These are phyloP conservation scores for Pythium diclinum DNA, from an alignment of 352 stramenopile genomes.

Conservation along the genomic window DNA sequence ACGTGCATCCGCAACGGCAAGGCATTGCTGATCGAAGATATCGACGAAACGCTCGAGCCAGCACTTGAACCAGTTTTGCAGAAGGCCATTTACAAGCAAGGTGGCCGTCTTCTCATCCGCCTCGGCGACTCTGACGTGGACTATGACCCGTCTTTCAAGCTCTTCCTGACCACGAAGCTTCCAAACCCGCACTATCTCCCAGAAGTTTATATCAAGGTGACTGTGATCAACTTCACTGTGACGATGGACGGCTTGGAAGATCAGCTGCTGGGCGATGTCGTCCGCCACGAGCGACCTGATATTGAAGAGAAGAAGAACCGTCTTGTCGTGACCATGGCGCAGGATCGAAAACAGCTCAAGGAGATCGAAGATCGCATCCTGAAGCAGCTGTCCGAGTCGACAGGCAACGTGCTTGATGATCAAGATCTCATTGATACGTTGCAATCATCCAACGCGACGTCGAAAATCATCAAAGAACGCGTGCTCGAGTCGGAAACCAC, in stretches of 20 bases:
- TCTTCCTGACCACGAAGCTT: constrained; percentile 91
- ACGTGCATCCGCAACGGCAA: constrained; percentile 92
- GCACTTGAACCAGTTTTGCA: constrained; percentile 91
- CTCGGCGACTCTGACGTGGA: constrained; percentile 92
- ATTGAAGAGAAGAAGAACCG: constrained; percentile 94
- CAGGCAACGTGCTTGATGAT: constrained; percentile 92
- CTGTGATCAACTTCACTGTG: constrained; percentile 95
- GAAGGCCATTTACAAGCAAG: constrained; percentile 92
- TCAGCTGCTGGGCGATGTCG: constrained; percentile 90
- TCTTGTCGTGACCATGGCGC: constrained; percentile 91
- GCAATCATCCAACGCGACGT: constrained; percentile 84
- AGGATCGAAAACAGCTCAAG: constrained; percentile 91
- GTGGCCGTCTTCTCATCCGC: constrained; percentile 83
- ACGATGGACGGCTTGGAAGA: constrained; percentile 93
- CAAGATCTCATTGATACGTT: constrained; percentile 87
- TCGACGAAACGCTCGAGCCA: constrained; percentile 90
- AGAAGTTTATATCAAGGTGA: constrained; percentile 96
- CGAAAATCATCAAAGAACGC: constrained; percentile 85
- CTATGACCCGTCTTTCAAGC: constrained; percentile 90
- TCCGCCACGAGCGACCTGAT: constrained; percentile 89
- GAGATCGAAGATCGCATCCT: constrained; percentile 93
- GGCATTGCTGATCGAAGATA: constrained; percentile 90
- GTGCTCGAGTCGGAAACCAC: constrained; percentile 90
- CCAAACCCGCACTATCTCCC: constrained; percentile 94
- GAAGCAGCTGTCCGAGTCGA: constrained; percentile 88